Conservation (phyloP, 2,329 filamentous ascomycete genomes). For the Didymella exigua region DNA sequence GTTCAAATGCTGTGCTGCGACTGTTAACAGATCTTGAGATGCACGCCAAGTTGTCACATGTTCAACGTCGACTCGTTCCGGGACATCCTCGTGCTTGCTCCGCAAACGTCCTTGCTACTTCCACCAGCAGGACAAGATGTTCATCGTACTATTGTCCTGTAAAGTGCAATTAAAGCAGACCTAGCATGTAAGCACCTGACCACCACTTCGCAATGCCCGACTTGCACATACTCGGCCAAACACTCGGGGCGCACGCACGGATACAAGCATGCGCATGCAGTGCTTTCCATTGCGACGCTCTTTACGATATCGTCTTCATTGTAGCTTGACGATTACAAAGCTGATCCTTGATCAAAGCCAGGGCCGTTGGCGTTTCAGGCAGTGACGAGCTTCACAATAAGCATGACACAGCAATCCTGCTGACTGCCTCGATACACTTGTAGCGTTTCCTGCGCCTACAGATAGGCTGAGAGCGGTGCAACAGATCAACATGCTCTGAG, state of each 20-base stretch:
- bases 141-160: neutral
- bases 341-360: neutral
- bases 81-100: constrained; percentile 15
- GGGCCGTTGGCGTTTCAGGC: neutral
- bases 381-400: neutral
- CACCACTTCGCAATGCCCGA: neutral
- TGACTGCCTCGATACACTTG: neutral
- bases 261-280: neutral
- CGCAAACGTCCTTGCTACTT: constrained; percentile 9
- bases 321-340: neutral
- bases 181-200: neutral
- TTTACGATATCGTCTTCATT: no score
- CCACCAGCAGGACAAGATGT: neutral
- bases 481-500: neutral
- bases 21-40: constrained; percentile 12
- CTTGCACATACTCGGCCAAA: neutral
- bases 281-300: neutral
- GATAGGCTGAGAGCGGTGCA: neutral
- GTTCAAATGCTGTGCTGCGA: neutral
- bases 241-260: constrained; percentile 5
- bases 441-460: neutral
- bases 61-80: constrained; percentile 6
- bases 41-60: constrained; percentile 15
- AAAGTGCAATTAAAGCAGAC: neutral
- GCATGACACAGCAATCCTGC: neutral